Percentiles rank a stretch among this genome's conserved stretches.
Conservation (phyloP, 2,329 filamentous ascomycete genomes). For the Fusarium torulosum region DNA sequence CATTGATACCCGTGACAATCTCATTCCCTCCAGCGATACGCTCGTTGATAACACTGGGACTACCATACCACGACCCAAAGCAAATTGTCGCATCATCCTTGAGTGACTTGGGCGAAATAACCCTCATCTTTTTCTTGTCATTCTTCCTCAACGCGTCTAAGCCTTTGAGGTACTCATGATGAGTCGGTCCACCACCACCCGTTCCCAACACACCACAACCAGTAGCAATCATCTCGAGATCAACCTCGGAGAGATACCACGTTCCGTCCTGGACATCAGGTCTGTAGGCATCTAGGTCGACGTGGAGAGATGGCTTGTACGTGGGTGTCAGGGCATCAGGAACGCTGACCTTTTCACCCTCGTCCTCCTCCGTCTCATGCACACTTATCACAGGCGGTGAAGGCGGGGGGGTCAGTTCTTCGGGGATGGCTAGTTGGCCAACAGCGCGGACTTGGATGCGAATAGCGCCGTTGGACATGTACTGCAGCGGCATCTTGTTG, state of each 20-base stretch:
- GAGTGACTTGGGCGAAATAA: constrained; percentile 55
- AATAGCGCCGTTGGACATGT: constrained; percentile 53
- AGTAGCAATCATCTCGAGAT: constrained; percentile 53
- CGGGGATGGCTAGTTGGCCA: constrained; percentile 50
- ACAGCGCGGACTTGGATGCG: constrained; percentile 54
- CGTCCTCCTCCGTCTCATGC: constrained; percentile 38
- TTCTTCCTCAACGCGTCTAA: constrained; percentile 54
- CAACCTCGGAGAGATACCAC: constrained; percentile 55
- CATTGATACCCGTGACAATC: constrained; percentile 54
- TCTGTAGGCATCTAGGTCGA: constrained; percentile 50
- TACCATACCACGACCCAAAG: constrained; percentile 61
- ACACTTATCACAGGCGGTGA: constrained; percentile 26
- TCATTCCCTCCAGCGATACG: constrained; percentile 54
- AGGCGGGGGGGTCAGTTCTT: constrained; percentile 44
- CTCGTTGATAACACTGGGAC: constrained; percentile 57
- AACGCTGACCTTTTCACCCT: constrained; percentile 47
- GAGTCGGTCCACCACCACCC: constrained; percentile 54
- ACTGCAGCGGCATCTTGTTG: constrained; percentile 57
- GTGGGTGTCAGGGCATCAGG: constrained; percentile 49
- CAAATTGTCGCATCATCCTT: constrained; percentile 56
- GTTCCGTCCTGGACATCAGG: constrained; percentile 50
- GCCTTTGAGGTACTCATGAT: constrained; percentile 60
- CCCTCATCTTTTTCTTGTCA: constrained; percentile 53
- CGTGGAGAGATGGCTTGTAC: constrained; percentile 49
- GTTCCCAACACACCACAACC: constrained; percentile 56